These are phyloP conservation scores for Mycena leptocephala DNA, from an alignment of 768 basidiomycete genomes.

Conservation along the genomic window DNA sequence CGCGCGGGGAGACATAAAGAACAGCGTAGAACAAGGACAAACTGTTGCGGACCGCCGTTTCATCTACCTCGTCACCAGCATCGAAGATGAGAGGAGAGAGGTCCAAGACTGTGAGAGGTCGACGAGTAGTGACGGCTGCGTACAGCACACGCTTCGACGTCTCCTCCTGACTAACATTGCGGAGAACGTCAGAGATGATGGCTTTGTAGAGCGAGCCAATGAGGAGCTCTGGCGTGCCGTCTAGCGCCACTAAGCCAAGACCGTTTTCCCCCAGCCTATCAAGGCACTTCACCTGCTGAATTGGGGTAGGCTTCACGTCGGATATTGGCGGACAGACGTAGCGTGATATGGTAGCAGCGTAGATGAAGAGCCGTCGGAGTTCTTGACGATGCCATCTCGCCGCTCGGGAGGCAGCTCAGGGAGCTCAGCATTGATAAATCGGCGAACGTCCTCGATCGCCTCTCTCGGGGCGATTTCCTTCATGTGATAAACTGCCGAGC, in stretches of 20 bases:
- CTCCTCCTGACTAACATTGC: background rate
- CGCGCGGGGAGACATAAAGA: background rate
- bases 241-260: background rate
- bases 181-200: background rate
- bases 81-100: constrained; percentile 3
- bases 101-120: constrained; percentile 4
- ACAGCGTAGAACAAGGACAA: constrained; percentile 7
- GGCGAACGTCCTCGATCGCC: background rate
- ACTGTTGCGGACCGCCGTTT: background rate
- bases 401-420: background rate
- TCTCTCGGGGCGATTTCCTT: background rate
- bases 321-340: background rate
- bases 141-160: background rate
- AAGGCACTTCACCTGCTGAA: background rate
- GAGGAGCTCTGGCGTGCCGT: background rate
- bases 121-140: constrained; percentile 6
- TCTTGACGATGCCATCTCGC: background rate
- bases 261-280: background rate
- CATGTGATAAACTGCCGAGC: background rate
- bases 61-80: background rate
- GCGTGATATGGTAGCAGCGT: background rate
- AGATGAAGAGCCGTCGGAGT: background rate
- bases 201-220: background rate
- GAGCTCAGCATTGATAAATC: background rate
- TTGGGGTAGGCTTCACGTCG: background rate